These are phyloP conservation scores for Podaxis rugospora DNA, from an alignment of 768 basidiomycete genomes.

Conservation along the genomic window DNA sequence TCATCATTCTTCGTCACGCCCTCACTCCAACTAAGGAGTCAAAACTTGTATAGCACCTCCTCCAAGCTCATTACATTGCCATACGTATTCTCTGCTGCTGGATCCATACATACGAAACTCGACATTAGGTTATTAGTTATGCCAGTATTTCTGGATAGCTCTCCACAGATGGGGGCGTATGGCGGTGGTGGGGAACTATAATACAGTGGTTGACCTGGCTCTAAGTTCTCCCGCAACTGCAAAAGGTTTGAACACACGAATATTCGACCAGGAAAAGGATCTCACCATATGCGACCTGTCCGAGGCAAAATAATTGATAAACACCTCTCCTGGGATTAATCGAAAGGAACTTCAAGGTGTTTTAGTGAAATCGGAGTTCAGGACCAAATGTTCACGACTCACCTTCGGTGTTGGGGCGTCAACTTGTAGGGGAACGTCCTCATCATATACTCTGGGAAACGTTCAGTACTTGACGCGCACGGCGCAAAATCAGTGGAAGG, in stretches of 20 bases:
- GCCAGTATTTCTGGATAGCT: slow-evolving; percentile 30
- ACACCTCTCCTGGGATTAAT: slow-evolving; percentile 47
- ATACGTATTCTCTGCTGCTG: slow-evolving; percentile 24
- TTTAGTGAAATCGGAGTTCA: neutral
- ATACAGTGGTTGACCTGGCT: neutral
- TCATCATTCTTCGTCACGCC: neutral
- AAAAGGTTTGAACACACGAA: neutral
- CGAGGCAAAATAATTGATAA: slow-evolving; percentile 61
- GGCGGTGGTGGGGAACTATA: slow-evolving; percentile 45
- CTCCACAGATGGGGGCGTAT: slow-evolving; percentile 48
- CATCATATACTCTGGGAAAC: slow-evolving; percentile 38
- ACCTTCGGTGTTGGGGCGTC: slow-evolving; percentile 41
- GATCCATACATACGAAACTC: slow-evolving; percentile 50
- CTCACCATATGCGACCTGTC: slow-evolving; percentile 76
- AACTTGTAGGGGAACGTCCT: slow-evolving; percentile 38
- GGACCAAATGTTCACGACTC: slow-evolving; percentile 3
- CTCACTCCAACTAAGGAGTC: neutral
- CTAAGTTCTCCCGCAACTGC: neutral
- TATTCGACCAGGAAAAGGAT: neutral
- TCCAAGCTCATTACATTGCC: slow-evolving; percentile 37
- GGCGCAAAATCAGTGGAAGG: neutral
- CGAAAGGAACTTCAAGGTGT: slow-evolving; percentile 50
- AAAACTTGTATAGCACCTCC: slow-evolving; percentile 10
- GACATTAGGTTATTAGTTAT: slow-evolving; percentile 52
- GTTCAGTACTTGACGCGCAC: neutral